phyloP scores from a whole-genome alignment of 2,329 filamentous ascomycete species.

The Acephala macrosclerotiorum region DNA sequence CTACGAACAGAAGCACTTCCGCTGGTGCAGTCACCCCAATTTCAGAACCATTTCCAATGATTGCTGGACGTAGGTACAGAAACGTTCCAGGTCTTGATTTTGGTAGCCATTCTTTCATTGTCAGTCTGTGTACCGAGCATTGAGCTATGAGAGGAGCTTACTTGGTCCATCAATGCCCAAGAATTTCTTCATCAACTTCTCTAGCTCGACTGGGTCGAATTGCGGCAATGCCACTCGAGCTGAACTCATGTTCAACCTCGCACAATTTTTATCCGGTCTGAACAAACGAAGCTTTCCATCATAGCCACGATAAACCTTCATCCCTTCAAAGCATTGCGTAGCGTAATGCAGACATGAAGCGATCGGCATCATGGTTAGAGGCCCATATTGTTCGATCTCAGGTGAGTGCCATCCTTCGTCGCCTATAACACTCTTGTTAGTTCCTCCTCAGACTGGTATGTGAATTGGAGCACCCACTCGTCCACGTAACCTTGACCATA shows the following conservation, averaged over 20 bases:
- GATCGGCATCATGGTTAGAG: slow-evolving; percentile 79
- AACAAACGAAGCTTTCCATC: slow-evolving; percentile 70
- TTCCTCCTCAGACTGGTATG: too few relatives aligned
- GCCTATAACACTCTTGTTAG: neutral
- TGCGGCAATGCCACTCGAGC: slow-evolving; percentile 75
- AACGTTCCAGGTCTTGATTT: slow-evolving; percentile 71
- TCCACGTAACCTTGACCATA: slow-evolving; percentile 77
- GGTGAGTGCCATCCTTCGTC: slow-evolving; percentile 75
- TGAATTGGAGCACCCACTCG: slow-evolving; percentile 41
- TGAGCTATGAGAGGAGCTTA: slow-evolving; percentile 24
- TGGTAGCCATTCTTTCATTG: slow-evolving; percentile 73
- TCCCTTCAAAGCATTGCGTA: slow-evolving; percentile 41
- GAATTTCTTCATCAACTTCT: slow-evolving; percentile 76
- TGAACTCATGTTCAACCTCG: slow-evolving; percentile 58
- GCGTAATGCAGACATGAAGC: slow-evolving; percentile 82
- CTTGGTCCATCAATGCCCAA: slow-evolving; percentile 72
- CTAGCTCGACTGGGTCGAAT: slow-evolving; percentile 75
- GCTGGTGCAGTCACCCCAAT: slow-evolving; percentile 81
- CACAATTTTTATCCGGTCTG: slow-evolving; percentile 63
- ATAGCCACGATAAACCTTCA: slow-evolving; percentile 81
- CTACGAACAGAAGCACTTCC: slow-evolving; percentile 86
- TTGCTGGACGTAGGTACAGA: slow-evolving; percentile 85
- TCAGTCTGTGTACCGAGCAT: slow-evolving; percentile 2
- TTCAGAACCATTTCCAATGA: slow-evolving; percentile 83
- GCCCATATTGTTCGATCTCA: slow-evolving; percentile 78